Percentiles rank a stretch among this genome's conserved stretches.
These are phyloP conservation scores for Stereum hirsutum DNA, from an alignment of 1,284 basidiomycete genomes.

Conservation along the genomic window DNA sequence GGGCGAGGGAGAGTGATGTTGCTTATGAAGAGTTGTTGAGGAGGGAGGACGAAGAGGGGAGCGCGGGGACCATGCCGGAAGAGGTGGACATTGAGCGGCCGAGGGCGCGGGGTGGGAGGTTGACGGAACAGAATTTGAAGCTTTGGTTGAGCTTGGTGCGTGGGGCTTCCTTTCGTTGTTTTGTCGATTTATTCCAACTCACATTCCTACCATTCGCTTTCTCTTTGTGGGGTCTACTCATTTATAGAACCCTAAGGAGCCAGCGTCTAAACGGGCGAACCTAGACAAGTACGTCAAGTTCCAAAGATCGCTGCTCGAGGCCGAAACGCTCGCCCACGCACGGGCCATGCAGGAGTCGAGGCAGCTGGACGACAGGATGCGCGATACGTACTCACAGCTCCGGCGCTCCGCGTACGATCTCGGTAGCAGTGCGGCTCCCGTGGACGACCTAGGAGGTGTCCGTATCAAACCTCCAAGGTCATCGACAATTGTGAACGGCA, in stretches of 20 bases:
- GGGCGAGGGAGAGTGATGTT: constrained; percentile 87
- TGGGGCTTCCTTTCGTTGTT: constrained; percentile 9
- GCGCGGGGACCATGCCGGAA: constrained; percentile 31
- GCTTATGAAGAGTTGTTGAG: constrained; percentile 72
- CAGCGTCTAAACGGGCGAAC: constrained; percentile 66
- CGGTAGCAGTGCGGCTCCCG: constrained; percentile 31
- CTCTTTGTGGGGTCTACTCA: background rate
- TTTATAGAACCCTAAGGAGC: constrained; percentile 69
- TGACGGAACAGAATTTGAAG: constrained; percentile 79
- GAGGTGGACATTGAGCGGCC: constrained; percentile 49
- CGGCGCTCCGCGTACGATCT: constrained; percentile 69
- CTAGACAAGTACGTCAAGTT: constrained; percentile 62
- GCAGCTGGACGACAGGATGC: constrained; percentile 62
- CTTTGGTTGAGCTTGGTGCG: constrained; percentile 82
- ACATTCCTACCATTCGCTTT: no score
- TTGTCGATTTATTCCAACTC: constrained; percentile 4
- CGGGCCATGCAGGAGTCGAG: constrained; percentile 71
- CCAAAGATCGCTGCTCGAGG: constrained; percentile 63
- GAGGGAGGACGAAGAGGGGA: constrained; percentile 65
- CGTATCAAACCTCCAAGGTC: constrained; percentile 57
- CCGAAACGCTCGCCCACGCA: constrained; percentile 64
- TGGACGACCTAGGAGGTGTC: constrained; percentile 50
- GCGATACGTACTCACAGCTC: constrained; percentile 69
- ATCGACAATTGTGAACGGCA: constrained; percentile 26
- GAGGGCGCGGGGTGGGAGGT: constrained; percentile 52